Evolutionary conservation across 768 basidiomycete species (phyloP).

Genomic region (Mrakia frigida): DNA sequence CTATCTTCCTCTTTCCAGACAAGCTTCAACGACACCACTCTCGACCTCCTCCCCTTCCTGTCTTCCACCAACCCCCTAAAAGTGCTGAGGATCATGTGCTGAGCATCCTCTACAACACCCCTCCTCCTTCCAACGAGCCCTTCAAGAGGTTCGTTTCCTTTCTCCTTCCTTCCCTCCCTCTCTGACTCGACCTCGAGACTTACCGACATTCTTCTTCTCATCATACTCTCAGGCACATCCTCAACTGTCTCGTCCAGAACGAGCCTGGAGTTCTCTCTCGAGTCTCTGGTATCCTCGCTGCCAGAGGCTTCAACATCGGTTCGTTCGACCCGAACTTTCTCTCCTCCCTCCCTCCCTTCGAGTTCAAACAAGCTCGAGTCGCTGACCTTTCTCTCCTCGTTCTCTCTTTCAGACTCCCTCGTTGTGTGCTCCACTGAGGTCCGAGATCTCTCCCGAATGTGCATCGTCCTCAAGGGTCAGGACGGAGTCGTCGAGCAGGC

Average conservation of each 20-base stretch:
- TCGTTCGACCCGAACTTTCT: neutral
- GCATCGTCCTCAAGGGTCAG: constrained; percentile 91
- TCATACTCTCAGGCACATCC: constrained; percentile 63
- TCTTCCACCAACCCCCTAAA: constrained; percentile 27
- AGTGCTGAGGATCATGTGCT: constrained; percentile 33
- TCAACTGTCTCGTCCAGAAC: constrained; percentile 98
- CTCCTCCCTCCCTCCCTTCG: neutral
- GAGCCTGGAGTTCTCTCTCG: constrained; percentile 99
- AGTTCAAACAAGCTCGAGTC: neutral
- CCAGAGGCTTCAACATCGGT: constrained; percentile 81
- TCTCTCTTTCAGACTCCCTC: constrained; percentile 72
- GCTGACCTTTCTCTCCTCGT: neutral
- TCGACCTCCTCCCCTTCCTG: constrained; percentile 30
- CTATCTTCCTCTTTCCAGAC: constrained; percentile 18
- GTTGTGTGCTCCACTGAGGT: constrained; percentile 98
- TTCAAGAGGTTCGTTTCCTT: constrained; percentile 24
- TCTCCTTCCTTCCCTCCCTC: neutral
- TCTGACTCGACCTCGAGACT: neutral
- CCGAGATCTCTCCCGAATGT: constrained; percentile 94
- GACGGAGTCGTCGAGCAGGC: constrained; percentile 98
- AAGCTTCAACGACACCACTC: constrained; percentile 23
- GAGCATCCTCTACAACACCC: constrained; percentile 33
- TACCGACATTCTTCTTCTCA: constrained; percentile 26
- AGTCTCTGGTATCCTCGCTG: constrained; percentile 94
- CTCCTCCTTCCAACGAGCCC: constrained; percentile 29